Percentiles rank a stretch among this genome's conserved stretches.
Evolutionary conservation across 768 basidiomycete species (phyloP).

Genomic region (Calocybe indica): DNA sequence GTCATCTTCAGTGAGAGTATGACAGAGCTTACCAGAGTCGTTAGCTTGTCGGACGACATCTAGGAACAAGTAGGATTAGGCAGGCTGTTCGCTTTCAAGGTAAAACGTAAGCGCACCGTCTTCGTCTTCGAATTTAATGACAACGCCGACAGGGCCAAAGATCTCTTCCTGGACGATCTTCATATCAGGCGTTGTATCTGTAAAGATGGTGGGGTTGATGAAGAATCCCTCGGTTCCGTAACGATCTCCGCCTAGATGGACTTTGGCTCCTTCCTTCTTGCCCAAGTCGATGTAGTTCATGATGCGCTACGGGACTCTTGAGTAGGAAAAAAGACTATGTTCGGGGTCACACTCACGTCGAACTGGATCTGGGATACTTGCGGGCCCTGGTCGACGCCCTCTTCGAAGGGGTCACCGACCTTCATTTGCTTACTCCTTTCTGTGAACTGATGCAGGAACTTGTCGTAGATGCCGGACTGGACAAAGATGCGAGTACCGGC

Average conservation of each 20-base stretch:
- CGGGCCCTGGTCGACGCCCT: conserved; percentile 65
- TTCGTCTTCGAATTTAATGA: conserved; percentile 61
- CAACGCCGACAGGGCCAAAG: conserved; percentile 68
- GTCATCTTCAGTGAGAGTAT: background rate
- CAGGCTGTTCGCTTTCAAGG: background rate
- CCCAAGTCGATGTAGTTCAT: conserved; percentile 61
- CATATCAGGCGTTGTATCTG: conserved; percentile 56
- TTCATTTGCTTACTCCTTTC: conserved; percentile 47
- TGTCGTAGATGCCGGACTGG: conserved; percentile 74
- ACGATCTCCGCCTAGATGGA: conserved; percentile 54
- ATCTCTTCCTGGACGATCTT: conserved; percentile 66
- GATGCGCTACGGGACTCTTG: conserved; percentile 39
- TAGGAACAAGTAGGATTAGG: conserved; percentile 7
- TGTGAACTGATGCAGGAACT: conserved; percentile 64
- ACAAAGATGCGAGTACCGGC: conserved; percentile 87
- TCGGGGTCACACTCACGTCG: conserved; percentile 38
- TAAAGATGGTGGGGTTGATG: conserved; percentile 64
- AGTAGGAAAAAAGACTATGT: background rate
- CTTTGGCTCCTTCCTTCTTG: conserved; percentile 49
- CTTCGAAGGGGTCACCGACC: conserved; percentile 66
- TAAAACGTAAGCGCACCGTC: conserved; percentile 20
- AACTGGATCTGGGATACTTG: conserved; percentile 74
- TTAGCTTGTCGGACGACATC: conserved; percentile 75
- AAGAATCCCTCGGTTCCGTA: conserved; percentile 47
- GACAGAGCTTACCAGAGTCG: conserved; percentile 42